Evolutionary conservation across 1,284 basidiomycete species (phyloP).

Genomic region (Amylostereum areolatum): DNA sequence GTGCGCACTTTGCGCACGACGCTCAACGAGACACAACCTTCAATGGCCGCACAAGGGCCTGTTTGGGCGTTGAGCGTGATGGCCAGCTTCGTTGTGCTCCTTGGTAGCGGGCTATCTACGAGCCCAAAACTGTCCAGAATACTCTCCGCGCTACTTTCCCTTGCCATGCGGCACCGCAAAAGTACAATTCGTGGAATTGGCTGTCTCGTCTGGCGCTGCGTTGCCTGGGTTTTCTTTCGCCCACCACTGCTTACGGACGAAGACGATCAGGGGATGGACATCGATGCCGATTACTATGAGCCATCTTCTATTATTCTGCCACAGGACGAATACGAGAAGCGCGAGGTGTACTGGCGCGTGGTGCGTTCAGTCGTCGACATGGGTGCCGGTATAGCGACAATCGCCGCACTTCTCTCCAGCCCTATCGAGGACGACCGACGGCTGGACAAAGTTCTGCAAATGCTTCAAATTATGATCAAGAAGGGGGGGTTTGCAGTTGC

Average conservation of each 20-base stretch:
- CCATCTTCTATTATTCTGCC: no score
- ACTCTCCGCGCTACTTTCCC: constrained; percentile 43
- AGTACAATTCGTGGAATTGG: constrained; percentile 54
- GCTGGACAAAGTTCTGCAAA: constrained; percentile 39
- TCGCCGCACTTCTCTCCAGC: constrained; percentile 44
- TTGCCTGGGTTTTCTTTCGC: constrained; percentile 61
- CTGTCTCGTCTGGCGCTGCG: constrained; percentile 55
- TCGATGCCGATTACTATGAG: constrained; percentile 17
- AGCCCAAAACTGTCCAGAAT: constrained; percentile 39
- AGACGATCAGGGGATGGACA: constrained; percentile 26
- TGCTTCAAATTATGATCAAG: constrained; percentile 49
- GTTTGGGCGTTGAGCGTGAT: constrained; percentile 68
- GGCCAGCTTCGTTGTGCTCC: constrained; percentile 53
- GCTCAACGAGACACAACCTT: constrained; percentile 44
- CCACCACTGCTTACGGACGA: constrained; percentile 30
- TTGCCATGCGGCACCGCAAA: constrained; percentile 54
- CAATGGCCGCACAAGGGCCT: constrained; percentile 61
- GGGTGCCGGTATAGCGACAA: constrained; percentile 51
- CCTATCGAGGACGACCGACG: constrained; percentile 29
- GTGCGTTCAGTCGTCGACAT: constrained; percentile 50
- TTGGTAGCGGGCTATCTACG: constrained; percentile 47
- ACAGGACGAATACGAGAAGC: constrained; percentile 20
- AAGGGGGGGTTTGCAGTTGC: constrained; percentile 43
- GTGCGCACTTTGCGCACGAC: constrained; percentile 61
- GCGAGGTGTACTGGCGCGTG: constrained; percentile 43